Base-by-base conservation (phyloP, 2,329 filamentous ascomycete species). In the Pseudogymnoascus sp. region DNA sequence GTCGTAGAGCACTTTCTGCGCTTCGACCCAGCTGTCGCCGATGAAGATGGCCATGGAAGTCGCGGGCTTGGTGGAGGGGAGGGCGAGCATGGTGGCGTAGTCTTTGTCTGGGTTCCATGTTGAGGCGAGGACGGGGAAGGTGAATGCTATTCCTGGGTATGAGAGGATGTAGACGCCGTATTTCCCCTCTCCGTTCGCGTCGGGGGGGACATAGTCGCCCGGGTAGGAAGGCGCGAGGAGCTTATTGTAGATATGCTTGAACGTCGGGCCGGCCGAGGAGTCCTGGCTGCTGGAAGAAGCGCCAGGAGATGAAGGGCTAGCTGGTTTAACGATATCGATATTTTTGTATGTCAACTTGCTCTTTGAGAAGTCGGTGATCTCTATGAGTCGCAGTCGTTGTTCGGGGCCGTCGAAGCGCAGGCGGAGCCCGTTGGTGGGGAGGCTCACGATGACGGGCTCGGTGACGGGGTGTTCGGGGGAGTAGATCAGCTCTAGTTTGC, bases 151-250 rank as follows among this genome's bases (percentile, higher is more conserved):
- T 0, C 95, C 95, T 0, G 93, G 93, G 76, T 97, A 99, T 1
- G 93, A 98, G 36, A 99, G 80, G 36, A 96, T 87, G 73, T 98
- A 99, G 21, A 86, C 89, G 14, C 93, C 93, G 65, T 81, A 78
- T 14, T 80, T 79, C 10, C 81, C 80, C 45, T 80, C 78, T 37
- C 80, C 77, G 2, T 79, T 80, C 1, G 79, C 72, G 6, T 77
- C 75, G 0, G 90, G 85, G 7, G 88, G 83, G 39, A 96, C 83
- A 72, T 93, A 99, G 79, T 99, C 95, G 67, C 95, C 95, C 1
- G 90, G 90, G 74, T 96, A 98, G 0, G 93, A 96, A 16, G 93
- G 93, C 0, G 95, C 95, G 67, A 99, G 87, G n/a, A 97, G 81
- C 62, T 90, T 87, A 71, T 96, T 92, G 75, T 98, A 99, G 69